Evolutionary conservation across 2,329 filamentous ascomycete species (phyloP).

Genomic region (Trichoderma breve): DNA sequence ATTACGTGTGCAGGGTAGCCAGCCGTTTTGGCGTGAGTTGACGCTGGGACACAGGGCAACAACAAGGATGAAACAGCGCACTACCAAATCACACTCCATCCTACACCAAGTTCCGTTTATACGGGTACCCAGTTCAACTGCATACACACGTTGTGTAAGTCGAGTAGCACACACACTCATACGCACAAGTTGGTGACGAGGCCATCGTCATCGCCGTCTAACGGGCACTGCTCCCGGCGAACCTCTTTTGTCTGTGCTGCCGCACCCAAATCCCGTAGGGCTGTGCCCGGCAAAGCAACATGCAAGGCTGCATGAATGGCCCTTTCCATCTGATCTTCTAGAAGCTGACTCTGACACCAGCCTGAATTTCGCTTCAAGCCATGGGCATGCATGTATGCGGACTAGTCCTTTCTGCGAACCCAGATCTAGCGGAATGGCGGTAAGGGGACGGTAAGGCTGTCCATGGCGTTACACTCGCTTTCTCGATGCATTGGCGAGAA

Average conservation of each 20-base stretch:
- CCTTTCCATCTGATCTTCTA: constrained; percentile 16
- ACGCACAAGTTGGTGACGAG: not conserved
- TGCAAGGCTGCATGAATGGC: constrained; percentile 2
- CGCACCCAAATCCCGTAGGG: constrained; percentile 2
- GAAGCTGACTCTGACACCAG: constrained; percentile 14
- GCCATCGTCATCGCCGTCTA: not conserved
- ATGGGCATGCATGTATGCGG: not conserved
- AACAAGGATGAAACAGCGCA: not conserved
- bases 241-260: not conserved
- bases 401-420: not conserved
- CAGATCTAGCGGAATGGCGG: constrained; percentile 6
- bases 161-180: not conserved
- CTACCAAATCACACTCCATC: not conserved
- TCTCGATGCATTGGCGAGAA: not conserved
- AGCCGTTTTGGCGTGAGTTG: not conserved
- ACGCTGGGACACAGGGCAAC: not conserved
- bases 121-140: not conserved
- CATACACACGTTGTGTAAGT: not conserved
- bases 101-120: not conserved
- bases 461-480: not conserved
- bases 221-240: not conserved
- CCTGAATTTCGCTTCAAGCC: not conserved
- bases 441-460: not conserved
- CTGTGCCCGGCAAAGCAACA: not conserved
- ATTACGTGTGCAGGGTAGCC: not conserved